phyloP scores from a whole-genome alignment of 768 basidiomycete genomes.

The Tylopilus plumbeoviolaceoides region DNA sequence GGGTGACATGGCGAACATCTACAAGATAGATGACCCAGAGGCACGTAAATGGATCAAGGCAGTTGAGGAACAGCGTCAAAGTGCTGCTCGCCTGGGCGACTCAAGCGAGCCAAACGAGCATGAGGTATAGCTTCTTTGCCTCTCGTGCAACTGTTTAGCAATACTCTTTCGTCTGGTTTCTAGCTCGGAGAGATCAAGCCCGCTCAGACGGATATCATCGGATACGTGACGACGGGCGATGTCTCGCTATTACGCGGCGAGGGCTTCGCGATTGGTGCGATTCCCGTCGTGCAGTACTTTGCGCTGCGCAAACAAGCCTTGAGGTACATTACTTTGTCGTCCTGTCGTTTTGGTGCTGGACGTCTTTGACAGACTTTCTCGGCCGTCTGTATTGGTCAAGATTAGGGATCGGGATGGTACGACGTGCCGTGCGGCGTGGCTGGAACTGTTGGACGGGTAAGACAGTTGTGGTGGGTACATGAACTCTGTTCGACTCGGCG shows the following conservation, averaged over 20 bases:
- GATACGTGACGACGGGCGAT: constrained; percentile 81
- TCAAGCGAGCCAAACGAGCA: constrained; percentile 20
- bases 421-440: constrained; percentile 47
- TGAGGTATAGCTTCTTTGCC: constrained; percentile 23
- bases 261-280: constrained; percentile 73
- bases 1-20: constrained; percentile 70
- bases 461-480: background rate
- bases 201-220: constrained; percentile 51
- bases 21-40: constrained; percentile 55
- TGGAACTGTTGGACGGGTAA: constrained; percentile 36
- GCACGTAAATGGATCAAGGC: constrained; percentile 44
- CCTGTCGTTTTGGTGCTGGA: background rate
- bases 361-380: constrained; percentile 16
- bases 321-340: constrained; percentile 24
- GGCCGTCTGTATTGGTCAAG: constrained; percentile 49
- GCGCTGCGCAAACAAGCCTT: constrained; percentile 49
- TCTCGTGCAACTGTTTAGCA: background rate
- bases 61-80: constrained; percentile 15
- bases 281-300: constrained; percentile 54
- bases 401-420: constrained; percentile 58
- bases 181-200: constrained; percentile 48
- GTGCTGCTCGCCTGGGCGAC: background rate
- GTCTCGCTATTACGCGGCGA: constrained; percentile 75
- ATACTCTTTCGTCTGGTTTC: background rate
- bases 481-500: background rate